phyloP scores from a whole-genome alignment of 176 grass and related monocot genomes.

The Neostapfia colusana region DNA sequence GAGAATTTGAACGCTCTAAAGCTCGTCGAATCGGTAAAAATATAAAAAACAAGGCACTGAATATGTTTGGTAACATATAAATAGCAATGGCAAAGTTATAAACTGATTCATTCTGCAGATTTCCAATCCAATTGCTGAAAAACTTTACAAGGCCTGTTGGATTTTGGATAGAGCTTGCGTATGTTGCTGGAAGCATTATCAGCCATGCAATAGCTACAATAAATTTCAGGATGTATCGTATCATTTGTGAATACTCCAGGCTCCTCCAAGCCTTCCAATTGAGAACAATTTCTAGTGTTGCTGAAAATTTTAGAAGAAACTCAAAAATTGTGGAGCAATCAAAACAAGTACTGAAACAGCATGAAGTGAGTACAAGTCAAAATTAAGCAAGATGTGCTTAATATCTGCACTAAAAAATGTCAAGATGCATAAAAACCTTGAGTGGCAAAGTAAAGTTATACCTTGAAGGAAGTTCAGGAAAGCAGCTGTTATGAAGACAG shows the following conservation, averaged over 20 bases:
- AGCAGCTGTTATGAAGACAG: constrained; percentile 92
- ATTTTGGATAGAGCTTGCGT: constrained; percentile 75
- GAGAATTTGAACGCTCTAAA: constrained; percentile 71
- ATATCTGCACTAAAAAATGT: background rate
- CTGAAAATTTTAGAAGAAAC: constrained; percentile 50
- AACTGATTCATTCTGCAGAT: constrained; percentile 65
- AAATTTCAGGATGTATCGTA: constrained; percentile 84
- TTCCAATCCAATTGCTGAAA: constrained; percentile 80
- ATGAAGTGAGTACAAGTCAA: constrained; percentile 1
- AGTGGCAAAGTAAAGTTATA: constrained; percentile 28
- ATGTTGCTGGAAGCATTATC: constrained; percentile 76
- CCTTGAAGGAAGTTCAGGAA: constrained; percentile 96
- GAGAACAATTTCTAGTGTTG: constrained; percentile 76
- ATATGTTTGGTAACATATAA: constrained; percentile 91
- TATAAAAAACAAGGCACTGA: constrained; percentile 83
- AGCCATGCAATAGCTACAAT: constrained; percentile 77
- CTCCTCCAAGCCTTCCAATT: constrained; percentile 93
- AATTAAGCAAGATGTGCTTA: constrained; percentile 3
- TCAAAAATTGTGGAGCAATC: constrained; percentile 29
- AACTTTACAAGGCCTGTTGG: constrained; percentile 77
- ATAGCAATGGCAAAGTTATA: constrained; percentile 85
- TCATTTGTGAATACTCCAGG: constrained; percentile 65
- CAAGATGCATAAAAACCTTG: background rate
- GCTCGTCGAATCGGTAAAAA: constrained; percentile 59
- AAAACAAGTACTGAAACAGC: constrained; percentile 4